Conservation (phyloP, 163 green algal species). For the Volvox carteri region DNA sequence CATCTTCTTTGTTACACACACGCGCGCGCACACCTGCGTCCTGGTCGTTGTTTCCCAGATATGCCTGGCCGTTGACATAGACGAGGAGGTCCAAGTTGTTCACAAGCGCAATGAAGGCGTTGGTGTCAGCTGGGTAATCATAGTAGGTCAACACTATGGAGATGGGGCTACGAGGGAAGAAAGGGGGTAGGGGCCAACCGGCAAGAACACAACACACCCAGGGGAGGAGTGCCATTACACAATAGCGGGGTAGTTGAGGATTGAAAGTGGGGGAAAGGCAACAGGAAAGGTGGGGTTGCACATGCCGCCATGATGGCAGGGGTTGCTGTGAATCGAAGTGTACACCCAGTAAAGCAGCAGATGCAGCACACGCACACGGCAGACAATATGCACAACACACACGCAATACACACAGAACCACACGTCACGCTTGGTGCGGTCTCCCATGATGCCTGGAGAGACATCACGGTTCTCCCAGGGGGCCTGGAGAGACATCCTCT, state of each 20-base stretch:
- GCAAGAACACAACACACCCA: not conserved
- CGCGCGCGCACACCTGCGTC: not conserved
- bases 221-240: too few species aligned
- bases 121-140: constrained; percentile 19
- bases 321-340: not conserved
- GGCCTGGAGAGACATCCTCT: not conserved
- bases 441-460: not conserved
- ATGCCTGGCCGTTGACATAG: not conserved
- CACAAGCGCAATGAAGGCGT: not conserved
- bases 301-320: not conserved
- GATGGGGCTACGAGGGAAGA: constrained; percentile 22
- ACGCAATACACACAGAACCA: not conserved
- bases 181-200: not conserved
- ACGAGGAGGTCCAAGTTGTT: constrained; percentile 38
- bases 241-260: too few species aligned
- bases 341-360: not conserved
- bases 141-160: constrained; percentile 15
- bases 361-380: too few species aligned
- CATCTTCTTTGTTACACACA: not conserved
- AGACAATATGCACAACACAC: not conserved
- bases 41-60: constrained; percentile 17
- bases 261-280: not conserved
- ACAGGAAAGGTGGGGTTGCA: not conserved
- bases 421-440: not conserved
- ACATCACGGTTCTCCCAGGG: not conserved